Conservation (phyloP, 371 early-diverging fungal genomes). For the Mortierella sp. region DNA sequence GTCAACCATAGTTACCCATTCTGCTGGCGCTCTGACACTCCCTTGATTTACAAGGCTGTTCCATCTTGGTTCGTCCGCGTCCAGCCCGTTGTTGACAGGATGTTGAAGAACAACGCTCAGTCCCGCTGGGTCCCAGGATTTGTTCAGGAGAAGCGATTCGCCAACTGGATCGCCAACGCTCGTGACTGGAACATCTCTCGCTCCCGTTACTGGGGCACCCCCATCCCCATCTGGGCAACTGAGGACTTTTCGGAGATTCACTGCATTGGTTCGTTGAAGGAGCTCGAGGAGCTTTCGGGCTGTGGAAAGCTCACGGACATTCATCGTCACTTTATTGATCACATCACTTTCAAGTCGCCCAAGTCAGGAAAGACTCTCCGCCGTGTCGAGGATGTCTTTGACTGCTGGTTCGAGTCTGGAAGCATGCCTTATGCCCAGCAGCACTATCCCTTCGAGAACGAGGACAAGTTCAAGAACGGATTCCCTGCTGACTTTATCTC, state of each 20-base stretch:
- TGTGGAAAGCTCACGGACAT: conserved; percentile 92
- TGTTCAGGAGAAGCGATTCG: conserved; percentile 98
- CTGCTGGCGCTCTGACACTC: conserved; percentile 99
- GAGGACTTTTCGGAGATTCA: conserved; percentile 95
- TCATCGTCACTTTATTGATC: conserved; percentile 98
- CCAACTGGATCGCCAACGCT: conserved; percentile 99
- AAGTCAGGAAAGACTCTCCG: conserved; percentile 88
- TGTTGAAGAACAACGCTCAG: conserved; percentile 91
- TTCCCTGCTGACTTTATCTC: conserved; percentile 99
- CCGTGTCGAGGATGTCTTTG: conserved; percentile 99
- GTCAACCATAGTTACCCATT: conserved; percentile 94
- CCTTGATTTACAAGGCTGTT: conserved; percentile 98
- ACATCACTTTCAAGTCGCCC: conserved; percentile 94
- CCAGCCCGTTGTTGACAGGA: conserved; percentile 82
- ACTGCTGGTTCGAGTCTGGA: conserved; percentile 99
- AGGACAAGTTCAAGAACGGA: conserved; percentile 81
- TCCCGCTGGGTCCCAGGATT: conserved; percentile 99
- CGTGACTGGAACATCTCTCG: conserved; percentile 99
- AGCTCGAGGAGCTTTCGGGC: conserved; percentile 95
- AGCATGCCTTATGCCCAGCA: conserved; percentile 99
- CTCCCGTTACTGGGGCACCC: conserved; percentile 99
- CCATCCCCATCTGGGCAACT: conserved; percentile 99
- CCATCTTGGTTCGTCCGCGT: conserved; percentile 99
- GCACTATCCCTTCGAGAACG: conserved; percentile 99
- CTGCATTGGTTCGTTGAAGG: conserved; percentile 96